Percentiles rank a stretch among this genome's conserved stretches.
phyloP scores from a whole-genome alignment of 352 stramenopile species.

The Globisporangium radiosum region DNA sequence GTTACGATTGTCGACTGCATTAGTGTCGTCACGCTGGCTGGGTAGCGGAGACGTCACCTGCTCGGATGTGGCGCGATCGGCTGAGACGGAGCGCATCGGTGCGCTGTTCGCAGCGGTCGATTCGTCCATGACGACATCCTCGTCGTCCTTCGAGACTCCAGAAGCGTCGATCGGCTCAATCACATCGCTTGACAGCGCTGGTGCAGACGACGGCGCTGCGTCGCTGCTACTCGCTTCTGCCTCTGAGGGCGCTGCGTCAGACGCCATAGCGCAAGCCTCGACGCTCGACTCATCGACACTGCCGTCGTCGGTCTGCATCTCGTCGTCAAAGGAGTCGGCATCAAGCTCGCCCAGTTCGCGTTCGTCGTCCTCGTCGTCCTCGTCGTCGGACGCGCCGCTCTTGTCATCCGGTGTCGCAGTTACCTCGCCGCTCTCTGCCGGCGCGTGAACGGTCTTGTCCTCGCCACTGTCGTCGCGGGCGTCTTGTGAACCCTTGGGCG shows the following conservation, averaged over 20 bases:
- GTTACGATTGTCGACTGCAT: too few relatives aligned
- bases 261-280: neutral
- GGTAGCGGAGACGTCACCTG: too few relatives aligned
- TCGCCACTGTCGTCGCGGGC: conserved; percentile 2
- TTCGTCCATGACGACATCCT: neutral
- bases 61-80: too few relatives aligned
- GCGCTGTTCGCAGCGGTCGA: neutral
- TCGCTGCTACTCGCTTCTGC: neutral
- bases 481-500: conserved; percentile 16
- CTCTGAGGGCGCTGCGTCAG: too few relatives aligned
- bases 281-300: neutral
- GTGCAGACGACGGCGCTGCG: neutral
- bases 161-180: too few relatives aligned
- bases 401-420: neutral
- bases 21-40: too few relatives aligned
- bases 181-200: too few relatives aligned
- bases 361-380: neutral
- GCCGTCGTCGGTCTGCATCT: neutral
- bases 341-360: neutral
- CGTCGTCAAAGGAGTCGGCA: neutral
- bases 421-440: neutral
- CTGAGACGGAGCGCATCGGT: too few relatives aligned
- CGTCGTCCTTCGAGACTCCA: neutral
- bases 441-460: too few relatives aligned
- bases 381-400: neutral